Base-by-base conservation (phyloP, 371 early-diverging fungal species). In the Mucor indicus region DNA sequence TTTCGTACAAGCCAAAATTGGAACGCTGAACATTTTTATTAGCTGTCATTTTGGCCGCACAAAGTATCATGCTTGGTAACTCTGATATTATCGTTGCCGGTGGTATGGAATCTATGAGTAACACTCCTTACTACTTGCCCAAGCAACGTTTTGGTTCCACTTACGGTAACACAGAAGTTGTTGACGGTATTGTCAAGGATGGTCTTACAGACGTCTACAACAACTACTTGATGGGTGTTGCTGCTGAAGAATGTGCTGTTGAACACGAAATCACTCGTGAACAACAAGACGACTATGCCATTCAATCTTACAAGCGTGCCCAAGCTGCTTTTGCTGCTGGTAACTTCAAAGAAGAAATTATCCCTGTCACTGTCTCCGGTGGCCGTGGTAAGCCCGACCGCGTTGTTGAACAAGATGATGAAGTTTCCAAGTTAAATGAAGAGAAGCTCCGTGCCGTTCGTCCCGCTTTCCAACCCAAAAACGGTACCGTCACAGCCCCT, bases 21-120 rank as follows among this genome's bases (percentile, higher is more conserved):
- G 29, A 27, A 5, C 11, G 7, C 11, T 7, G 11, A 7, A 27
- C 5, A 27, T 7, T 27, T 27, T 22, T 16, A 21, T 16, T 37
- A 80, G 85, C 98, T 30, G 81, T 93, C 40, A 76, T 81, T 30
- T 68, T 98, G 45, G 98, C 83, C 49, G 89, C 93, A 16, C 91
- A 90, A 68, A 71, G 84, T 15, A 91, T 95, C 67, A 76, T 83
- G 48, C 80, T 86, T 30, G 95, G 93, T 48, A 80, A 84, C 49
- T 87, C 85, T 38, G 89, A 93, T 48, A 77, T 88, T 23, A 62
- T 90, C 16, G 89, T 96, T 55, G 95, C 94, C 33, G 98, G 92
- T 53, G 99, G 99, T 36, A 91, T 88, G 69, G 98, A 99, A 73
- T 92, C 93, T 47, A 99, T 99, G 99, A 84, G 88, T 69, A 96